Conservation (phyloP, 768 basidiomycete genomes). For the Leccinellum rugosiceps region DNA sequence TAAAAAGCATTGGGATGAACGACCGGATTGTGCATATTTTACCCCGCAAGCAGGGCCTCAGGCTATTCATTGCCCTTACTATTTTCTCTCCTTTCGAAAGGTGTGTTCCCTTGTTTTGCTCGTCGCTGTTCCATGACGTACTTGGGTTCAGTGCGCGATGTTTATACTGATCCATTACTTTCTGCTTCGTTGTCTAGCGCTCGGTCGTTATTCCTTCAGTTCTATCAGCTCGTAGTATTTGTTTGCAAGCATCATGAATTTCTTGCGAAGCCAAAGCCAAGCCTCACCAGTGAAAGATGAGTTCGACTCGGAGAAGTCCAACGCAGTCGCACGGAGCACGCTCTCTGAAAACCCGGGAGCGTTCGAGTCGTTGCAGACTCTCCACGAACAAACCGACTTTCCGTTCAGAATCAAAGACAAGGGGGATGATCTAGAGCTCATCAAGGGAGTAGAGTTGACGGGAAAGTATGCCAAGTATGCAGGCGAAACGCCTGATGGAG, state of each 20-base stretch:
- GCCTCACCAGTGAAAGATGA: neutral
- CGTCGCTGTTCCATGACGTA: too few relatives aligned
- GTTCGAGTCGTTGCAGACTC: neutral
- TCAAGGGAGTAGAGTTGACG: neutral
- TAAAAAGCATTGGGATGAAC: neutral
- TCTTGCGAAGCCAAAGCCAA: neutral
- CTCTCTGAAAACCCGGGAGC: neutral
- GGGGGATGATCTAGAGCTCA: constrained; percentile 3
- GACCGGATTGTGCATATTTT: neutral
- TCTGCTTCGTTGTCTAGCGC: neutral
- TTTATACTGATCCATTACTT: neutral
- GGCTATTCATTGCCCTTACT: neutral
- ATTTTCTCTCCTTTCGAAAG: neutral
- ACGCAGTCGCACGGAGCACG: neutral
- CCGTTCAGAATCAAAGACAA: neutral
- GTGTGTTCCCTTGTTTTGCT: neutral
- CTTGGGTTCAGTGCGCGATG: too few relatives aligned
- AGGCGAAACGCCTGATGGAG: constrained; percentile 28
- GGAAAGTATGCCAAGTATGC: constrained; percentile 19
- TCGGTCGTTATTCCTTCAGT: neutral
- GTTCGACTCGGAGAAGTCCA: neutral
- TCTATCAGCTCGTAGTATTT: neutral
- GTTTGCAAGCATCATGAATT: neutral
- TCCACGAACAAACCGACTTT: constrained; percentile 3
- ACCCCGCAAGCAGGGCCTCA: neutral